These are phyloP conservation scores for Ochetophila trinervis DNA, from an alignment of 306 rosid species.

Conservation along the genomic window DNA sequence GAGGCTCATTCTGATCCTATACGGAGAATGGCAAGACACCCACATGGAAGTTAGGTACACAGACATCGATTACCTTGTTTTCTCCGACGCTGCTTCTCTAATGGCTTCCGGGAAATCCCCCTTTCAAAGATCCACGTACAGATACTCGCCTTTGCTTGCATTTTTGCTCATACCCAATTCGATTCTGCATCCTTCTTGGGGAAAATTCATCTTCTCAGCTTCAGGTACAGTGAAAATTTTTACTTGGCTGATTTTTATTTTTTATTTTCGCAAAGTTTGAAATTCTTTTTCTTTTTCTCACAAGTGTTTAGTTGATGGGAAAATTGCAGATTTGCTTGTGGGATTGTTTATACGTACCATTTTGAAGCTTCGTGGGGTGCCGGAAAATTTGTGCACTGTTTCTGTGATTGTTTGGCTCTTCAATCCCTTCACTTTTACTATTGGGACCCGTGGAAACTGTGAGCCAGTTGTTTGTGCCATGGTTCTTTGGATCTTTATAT, in stretches of 20 bases:
- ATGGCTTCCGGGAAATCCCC: conserved; percentile 82
- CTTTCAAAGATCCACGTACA: conserved; percentile 74
- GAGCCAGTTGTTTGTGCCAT: conserved; percentile 89
- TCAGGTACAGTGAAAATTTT: conserved; percentile 42
- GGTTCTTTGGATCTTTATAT: conserved; percentile 74
- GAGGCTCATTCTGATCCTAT: conserved; percentile 54
- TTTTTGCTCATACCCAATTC: conserved; percentile 79
- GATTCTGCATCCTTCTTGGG: conserved; percentile 70
- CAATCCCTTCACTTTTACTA: conserved; percentile 91
- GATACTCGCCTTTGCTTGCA: conserved; percentile 84
- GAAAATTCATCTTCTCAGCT: conserved; percentile 82
- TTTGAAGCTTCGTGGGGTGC: conserved; percentile 77
- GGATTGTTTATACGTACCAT: conserved; percentile 69
- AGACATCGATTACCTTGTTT: conserved; percentile 83
- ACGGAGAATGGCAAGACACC: conserved; percentile 94
- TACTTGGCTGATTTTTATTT: background rate
- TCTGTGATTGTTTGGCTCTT: conserved; percentile 79
- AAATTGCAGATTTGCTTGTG: conserved; percentile 76
- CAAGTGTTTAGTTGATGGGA: background rate
- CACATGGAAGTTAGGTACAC: conserved; percentile 90
- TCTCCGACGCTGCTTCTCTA: conserved; percentile 85
- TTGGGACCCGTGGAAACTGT: conserved; percentile 91
- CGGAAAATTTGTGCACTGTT: conserved; percentile 50
- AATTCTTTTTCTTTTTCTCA: background rate
- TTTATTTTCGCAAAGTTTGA: too few relatives aligned